phyloP scores from a whole-genome alignment of 768 basidiomycete species.

The Phanerochaete carnosa region DNA sequence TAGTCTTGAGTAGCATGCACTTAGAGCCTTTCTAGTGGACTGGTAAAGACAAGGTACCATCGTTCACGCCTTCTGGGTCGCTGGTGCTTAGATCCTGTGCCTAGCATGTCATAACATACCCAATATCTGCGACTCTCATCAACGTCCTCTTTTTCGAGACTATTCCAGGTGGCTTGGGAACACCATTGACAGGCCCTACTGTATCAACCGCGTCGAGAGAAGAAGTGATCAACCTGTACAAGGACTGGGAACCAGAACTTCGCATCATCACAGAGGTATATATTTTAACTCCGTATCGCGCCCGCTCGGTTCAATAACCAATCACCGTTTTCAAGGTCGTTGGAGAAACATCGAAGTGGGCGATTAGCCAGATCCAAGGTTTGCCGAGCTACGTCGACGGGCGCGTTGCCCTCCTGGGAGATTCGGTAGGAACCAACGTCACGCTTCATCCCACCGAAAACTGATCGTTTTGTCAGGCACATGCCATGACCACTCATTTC shows the following conservation, averaged over 20 bases:
- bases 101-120: background rate
- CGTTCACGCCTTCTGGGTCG: background rate
- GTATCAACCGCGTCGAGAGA: constrained; percentile 15
- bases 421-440: constrained; percentile 28
- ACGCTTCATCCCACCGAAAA: too few species aligned
- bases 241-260: constrained; percentile 5
- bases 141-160: background rate
- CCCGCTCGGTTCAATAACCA: background rate
- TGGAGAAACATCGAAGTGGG: constrained; percentile 16
- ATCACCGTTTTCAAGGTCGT: background rate
- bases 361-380: constrained; percentile 14
- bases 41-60: background rate
- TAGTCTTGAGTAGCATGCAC: background rate
- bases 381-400: constrained; percentile 33
- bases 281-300: background rate
- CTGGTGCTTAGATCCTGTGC: background rate
- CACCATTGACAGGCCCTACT: background rate
- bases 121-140: background rate
- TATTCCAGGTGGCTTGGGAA: background rate
- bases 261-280: background rate
- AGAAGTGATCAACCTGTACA: constrained; percentile 28
- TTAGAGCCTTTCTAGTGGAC: background rate
- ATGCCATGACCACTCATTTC: constrained; percentile 39
- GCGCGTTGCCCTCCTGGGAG: constrained; percentile 45
- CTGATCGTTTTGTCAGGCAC: constrained; percentile 18